These are phyloP conservation scores for Saccharata proteae DNA, from an alignment of 2,329 filamentous ascomycete species.

Conservation along the genomic window DNA sequence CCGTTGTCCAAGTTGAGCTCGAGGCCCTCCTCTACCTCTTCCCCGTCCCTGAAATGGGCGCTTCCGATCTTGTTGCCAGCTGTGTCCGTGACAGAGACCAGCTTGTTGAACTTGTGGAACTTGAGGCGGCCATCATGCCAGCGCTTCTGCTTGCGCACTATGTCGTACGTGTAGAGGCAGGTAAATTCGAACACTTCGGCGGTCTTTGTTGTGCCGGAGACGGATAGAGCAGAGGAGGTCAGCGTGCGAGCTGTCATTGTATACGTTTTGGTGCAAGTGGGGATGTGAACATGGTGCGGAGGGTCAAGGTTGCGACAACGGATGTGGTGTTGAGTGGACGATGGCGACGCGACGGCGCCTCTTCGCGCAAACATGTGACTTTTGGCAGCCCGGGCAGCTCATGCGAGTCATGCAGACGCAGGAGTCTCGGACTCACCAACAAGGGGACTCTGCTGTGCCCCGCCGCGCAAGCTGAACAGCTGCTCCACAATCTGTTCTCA, in stretches of 20 bases:
- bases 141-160: constrained; percentile 75
- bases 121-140: constrained; percentile 89
- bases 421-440: constrained; percentile 4
- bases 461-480: constrained; percentile 5
- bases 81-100: constrained; percentile 82
- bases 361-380: constrained; percentile 1
- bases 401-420: constrained; percentile 1
- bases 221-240: constrained; percentile 22
- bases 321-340: no score
- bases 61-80: constrained; percentile 72
- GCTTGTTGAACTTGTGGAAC: constrained; percentile 83
- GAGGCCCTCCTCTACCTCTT: constrained; percentile 65
- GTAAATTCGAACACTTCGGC: constrained; percentile 69
- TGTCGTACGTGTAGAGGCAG: constrained; percentile 78
- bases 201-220: constrained; percentile 45
- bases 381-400: background rate
- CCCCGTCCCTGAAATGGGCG: constrained; percentile 62
- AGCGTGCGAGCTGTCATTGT: constrained; percentile 6
- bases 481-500: constrained; percentile 1
- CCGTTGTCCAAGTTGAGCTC: constrained; percentile 69
- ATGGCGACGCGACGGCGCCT: no score
- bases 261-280: background rate
- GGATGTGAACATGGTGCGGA: constrained; percentile 1
- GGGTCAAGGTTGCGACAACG: constrained; percentile 7
- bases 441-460: constrained; percentile 4